These are phyloP conservation scores for Verticillium isaacii DNA, from an alignment of 2,329 filamentous ascomycete genomes.

Conservation along the genomic window DNA sequence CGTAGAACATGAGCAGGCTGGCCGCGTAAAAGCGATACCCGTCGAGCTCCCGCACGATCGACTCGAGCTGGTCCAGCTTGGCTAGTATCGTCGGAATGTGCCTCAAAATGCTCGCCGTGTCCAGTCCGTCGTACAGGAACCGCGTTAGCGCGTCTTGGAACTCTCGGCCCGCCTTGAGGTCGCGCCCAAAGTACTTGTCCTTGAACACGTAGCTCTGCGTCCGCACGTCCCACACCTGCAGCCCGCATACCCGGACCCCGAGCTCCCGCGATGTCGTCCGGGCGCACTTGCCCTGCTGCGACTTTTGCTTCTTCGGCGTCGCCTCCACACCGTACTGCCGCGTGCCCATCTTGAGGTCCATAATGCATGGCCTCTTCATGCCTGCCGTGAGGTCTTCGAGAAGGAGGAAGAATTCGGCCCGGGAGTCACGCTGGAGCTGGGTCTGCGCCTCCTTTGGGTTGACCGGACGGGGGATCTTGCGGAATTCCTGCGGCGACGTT, in stretches of 20 bases:
- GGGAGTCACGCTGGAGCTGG: constrained; percentile 48
- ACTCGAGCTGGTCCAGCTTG: constrained; percentile 78
- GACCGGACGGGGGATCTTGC: constrained; percentile 53
- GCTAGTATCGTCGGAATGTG: constrained; percentile 85
- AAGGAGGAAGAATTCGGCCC: constrained; percentile 88
- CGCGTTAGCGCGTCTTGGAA: constrained; percentile 84
- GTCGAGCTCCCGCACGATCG: constrained; percentile 72
- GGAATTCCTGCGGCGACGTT: constrained; percentile 31
- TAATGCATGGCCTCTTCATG: constrained; percentile 94
- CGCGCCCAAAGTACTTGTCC: constrained; percentile 94
- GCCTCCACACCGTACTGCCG: constrained; percentile 95
- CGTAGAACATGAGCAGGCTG: constrained; percentile 91
- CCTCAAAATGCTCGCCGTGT: constrained; percentile 71
- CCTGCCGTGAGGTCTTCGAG: constrained; percentile 93
- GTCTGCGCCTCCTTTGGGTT: constrained; percentile 75
- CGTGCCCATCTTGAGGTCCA: constrained; percentile 98
- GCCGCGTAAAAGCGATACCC: constrained; percentile 95
- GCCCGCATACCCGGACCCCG: constrained; percentile 88
- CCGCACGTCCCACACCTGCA: constrained; percentile 91
- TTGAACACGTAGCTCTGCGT: constrained; percentile 87
- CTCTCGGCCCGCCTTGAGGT: constrained; percentile 79
- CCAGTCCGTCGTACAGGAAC: constrained; percentile 87
- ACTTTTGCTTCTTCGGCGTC: constrained; percentile 84
- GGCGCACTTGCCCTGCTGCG: constrained; percentile 88
- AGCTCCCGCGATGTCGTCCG: constrained; percentile 87